A percentile compares a stretch with the other conserved stretches of the same genome.
Conservation (phyloP, 73 alveolate genomes). For the Loxodes magnus region DNA sequence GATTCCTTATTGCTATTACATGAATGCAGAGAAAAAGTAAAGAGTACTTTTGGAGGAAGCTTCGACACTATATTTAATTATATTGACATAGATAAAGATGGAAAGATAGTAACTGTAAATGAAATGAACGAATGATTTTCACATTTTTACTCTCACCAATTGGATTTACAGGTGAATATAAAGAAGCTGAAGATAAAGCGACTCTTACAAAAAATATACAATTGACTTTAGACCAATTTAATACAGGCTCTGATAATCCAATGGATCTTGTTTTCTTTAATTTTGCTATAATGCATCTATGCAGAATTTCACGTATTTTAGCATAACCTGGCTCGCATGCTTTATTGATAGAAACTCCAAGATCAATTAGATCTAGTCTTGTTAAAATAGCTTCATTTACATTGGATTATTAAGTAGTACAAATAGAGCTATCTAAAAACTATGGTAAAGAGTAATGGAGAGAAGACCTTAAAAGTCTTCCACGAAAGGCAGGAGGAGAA, state of each 20-base stretch:
- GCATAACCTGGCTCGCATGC: conserved; percentile 99
- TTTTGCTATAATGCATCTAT: conserved; percentile 97
- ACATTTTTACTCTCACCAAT: conserved; percentile 80
- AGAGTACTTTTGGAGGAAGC: conserved; percentile 83
- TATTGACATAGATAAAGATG: conserved; percentile 72
- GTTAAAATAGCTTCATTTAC: conserved; percentile 93
- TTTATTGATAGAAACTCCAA: conserved; percentile 99
- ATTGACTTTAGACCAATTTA: conserved; percentile 51
- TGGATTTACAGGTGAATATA: conserved; percentile 77
- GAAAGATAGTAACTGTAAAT: conserved; percentile 81
- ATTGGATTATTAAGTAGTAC: conserved; percentile 84
- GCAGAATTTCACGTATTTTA: conserved; percentile 88
- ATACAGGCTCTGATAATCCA: conserved; percentile 60
- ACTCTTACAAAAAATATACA: conserved; percentile 76
- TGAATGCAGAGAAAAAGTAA: conserved; percentile 77
- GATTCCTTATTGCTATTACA: conserved; percentile 95
- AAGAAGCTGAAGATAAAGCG: conserved; percentile 65
- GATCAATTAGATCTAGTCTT: conserved; percentile 96
- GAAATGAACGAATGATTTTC: conserved; percentile 85
- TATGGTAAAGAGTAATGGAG: conserved; percentile 96
- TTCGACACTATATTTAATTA: conserved; percentile 80
- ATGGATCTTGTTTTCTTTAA: conserved; percentile 95
- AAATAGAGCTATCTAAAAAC: conserved; percentile 94
- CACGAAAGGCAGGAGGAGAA: conserved; percentile 75
- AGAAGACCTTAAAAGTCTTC: conserved; percentile 92